Base-by-base conservation (phyloP, 1,284 basidiomycete species). In the Pholiota adiposa region DNA sequence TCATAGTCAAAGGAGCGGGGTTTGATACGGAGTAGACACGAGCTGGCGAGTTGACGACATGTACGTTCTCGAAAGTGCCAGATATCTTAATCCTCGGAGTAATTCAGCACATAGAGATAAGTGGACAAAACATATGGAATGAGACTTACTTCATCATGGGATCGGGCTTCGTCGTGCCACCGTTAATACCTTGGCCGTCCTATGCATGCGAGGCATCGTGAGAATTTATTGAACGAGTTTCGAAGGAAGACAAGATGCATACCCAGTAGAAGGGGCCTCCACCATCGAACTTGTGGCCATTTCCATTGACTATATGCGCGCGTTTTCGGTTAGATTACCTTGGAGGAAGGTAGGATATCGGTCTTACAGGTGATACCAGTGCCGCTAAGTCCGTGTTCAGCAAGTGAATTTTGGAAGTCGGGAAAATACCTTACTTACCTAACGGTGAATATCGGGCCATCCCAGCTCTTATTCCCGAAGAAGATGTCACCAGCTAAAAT, bases 201-300 rank as follows among this genome's bases (percentile, higher is more conserved):
- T 62, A 19, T 7, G 52, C 8, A 40, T 21, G 38, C 23, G 16
- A 29, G 8, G 14, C 11, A 25, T 27, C 44, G 12, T n/a, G 19
- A 51, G 33, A 31, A 19, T 25, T n/a, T n/a, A n/a, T n/a, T 80
- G 79, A 53, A 14, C 53, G 4, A 12, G 12, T 62, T 64, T 78
- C 21, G 12, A 46, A 46, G 14, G 25, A 1, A 46, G 23, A 12
- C 14, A 11, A 7, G 23, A 40, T 79, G 51, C 54, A 14, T 46
- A 62, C 63, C 82, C 83, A 84, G 60, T 83, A 81, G 71, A 67
- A 77, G 48, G 70, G 78, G 16, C 44, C 44, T 56, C 73, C 79
- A 63, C 77, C 73, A 63, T 84, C 73, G 63, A 81, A 82, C 3
- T 54, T 75, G 53, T 82, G 67, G 5, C 75, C 75, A 50, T 83